These are phyloP conservation scores for Nakazawaea ernobii DNA, from an alignment of 805 yeast species.

Conservation along the genomic window DNA sequence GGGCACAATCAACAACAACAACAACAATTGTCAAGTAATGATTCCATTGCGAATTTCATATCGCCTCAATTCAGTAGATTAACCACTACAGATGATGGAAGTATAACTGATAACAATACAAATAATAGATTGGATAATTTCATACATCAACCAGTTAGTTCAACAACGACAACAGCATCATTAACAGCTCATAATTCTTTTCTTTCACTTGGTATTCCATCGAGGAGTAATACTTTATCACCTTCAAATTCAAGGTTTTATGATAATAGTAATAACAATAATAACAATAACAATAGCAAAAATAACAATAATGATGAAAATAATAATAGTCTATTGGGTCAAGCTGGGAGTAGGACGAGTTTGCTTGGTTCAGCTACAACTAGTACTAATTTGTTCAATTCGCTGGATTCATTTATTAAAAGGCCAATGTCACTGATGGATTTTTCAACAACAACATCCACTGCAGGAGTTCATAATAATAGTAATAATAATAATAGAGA, in stretches of 20 bases:
- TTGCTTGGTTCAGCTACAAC: not conserved
- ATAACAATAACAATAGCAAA: not conserved
- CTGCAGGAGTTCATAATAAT: not conserved
- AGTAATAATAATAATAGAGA: too few species aligned
- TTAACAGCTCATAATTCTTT: not conserved
- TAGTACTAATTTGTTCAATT: not conserved
- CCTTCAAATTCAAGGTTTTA: slow-evolving; percentile 11
- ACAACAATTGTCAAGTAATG: not conserved
- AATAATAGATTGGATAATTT: slow-evolving; percentile 1
- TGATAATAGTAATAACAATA: slow-evolving; percentile 5
- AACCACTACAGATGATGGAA: not conserved
- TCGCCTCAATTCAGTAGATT: slow-evolving; percentile 4
- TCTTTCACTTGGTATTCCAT: slow-evolving; percentile 2
- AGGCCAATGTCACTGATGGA: slow-evolving; percentile 11
- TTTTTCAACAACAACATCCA: slow-evolving; percentile 1
- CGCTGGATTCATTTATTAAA: not conserved
- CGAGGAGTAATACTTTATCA: slow-evolving; percentile 6
- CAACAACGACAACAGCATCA: not conserved
- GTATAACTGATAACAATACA: not conserved
- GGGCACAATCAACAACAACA: not conserved
- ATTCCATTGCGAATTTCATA: slow-evolving; percentile 1
- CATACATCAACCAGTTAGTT: not conserved
- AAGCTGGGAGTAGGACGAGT: too few species aligned
- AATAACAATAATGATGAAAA: not conserved
- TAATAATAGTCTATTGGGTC: slow-evolving; percentile 1